phyloP scores from a whole-genome alignment of 1,284 basidiomycete species.

The Cutaneotrichosporon sp. region DNA sequence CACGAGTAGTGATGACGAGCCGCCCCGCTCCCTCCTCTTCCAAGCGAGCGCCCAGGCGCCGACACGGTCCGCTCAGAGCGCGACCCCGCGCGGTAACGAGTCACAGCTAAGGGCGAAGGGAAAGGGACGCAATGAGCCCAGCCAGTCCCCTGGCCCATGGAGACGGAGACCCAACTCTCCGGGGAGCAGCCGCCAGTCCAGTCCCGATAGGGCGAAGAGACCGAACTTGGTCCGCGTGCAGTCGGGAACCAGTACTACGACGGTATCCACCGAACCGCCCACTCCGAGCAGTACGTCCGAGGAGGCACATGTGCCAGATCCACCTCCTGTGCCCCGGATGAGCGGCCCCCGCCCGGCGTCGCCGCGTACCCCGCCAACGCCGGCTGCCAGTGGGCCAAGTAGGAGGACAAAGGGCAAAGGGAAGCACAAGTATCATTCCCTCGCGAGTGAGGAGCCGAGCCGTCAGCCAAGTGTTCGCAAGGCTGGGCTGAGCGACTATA shows the following conservation, averaged over 20 bases:
- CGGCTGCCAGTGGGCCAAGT: not conserved
- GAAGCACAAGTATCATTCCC: constrained; percentile 13
- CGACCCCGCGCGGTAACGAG: not conserved
- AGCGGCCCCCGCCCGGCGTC: no score
- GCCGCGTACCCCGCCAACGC: not conserved
- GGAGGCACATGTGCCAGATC: no score
- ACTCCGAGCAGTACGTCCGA: constrained; percentile 5
- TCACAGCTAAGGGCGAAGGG: not conserved
- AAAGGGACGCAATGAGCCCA: not conserved
- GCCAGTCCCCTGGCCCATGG: constrained; percentile 12
- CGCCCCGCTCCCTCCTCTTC: constrained; percentile 33
- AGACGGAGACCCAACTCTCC: constrained; percentile 11
- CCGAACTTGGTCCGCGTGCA: not conserved
- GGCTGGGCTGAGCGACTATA: constrained; percentile 69
- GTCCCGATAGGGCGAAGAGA: not conserved
- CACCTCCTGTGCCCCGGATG: no score
- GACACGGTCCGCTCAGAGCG: no score
- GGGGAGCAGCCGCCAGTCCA: constrained; percentile 4
- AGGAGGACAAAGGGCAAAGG: constrained; percentile 2
- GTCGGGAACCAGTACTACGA: not conserved
- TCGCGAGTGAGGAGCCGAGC: constrained; percentile 3
- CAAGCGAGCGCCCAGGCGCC: constrained; percentile 8
- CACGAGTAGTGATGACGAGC: constrained; percentile 26
- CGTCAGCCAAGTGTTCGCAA: constrained; percentile 8
- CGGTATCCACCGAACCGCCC: not conserved